Base-by-base conservation (phyloP, 805 yeast species). In the Tetrapisispora pingtungensis region DNA sequence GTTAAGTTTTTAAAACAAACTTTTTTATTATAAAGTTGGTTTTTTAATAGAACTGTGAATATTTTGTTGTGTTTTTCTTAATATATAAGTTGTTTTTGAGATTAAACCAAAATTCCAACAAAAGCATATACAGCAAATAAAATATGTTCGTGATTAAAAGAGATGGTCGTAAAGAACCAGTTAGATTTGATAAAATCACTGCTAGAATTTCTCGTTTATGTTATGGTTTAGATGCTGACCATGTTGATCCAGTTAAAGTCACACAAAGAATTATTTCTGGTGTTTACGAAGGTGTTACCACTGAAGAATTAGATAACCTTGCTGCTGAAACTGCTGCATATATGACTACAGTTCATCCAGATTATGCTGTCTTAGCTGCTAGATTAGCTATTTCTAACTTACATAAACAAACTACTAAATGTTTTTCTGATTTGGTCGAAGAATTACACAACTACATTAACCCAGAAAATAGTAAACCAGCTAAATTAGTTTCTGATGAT, bases 281-380 rank as follows among this genome's bases (percentile, higher is more conserved):
- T 44, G 46, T 61, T 15, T 87, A 88, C 65, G 89, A 85, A 58
- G 96, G 96, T 54, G 97, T 89, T 42, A 84, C 86, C 58, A 88
- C 96, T 46, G 74, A 78, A 46, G 96, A 88, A 64, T 69, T 82
- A 44, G 84, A 78, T 51, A 76, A 78, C 54, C 67, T 80, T 38
- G 87, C 96, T 36, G 96, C 97, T 36, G 97, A 90, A 67, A 86
- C 96, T 30, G 90, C 95, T 42, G 96, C 97, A 35, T 83, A 81
- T 56, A 83, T 90, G 95, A 86, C 96, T 46, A 89, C 96, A 14
- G 77, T 84, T 49, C 97, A 90, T 65, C 97, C 97, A n/a, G 97
- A 90, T 67, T 89, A 90, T 57, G 95, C 96, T 28, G 78, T 79
- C 35, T 73, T 88, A 54, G 96, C 96, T 44, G 97, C 97, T 20